Percentiles rank a stretch among this genome's conserved stretches.
These are phyloP conservation scores for Botryotinia calthae DNA, from an alignment of 2,329 filamentous ascomycete species.

Conservation along the genomic window DNA sequence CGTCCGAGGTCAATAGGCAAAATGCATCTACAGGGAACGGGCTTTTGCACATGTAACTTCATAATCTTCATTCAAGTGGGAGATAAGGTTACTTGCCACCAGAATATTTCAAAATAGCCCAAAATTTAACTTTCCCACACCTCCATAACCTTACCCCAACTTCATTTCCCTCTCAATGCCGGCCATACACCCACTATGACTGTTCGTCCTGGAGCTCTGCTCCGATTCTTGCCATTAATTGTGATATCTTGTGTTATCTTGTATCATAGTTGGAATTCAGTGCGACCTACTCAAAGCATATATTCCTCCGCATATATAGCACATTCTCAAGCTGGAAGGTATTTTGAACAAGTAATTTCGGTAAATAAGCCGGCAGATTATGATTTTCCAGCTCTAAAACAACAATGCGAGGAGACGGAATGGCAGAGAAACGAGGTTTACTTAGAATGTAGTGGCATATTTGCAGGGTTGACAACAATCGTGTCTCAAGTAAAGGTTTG, in stretches of 20 bases:
- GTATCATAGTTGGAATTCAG: constrained; percentile 6
- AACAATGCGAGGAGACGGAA: constrained; percentile 30
- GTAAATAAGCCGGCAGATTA: constrained; percentile 26
- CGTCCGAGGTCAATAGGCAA: not conserved
- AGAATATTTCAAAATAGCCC: not conserved
- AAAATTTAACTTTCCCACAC: not conserved
- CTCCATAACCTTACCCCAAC: not conserved
- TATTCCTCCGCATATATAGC: not conserved
- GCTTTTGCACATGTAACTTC: not conserved
- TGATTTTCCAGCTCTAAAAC: constrained; percentile 31
- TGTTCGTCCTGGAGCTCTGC: constrained; percentile 10
- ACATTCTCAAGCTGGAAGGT: constrained; percentile 22
- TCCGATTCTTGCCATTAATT: constrained; percentile 7
- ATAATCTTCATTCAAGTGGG: not conserved
- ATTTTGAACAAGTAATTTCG: constrained; percentile 40
- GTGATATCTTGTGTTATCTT: constrained; percentile 6
- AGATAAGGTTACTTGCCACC: not conserved
- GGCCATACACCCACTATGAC: constrained; percentile 4
- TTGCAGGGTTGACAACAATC: constrained; percentile 39
- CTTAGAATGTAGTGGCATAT: constrained; percentile 38
- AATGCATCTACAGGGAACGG: constrained; percentile 9
- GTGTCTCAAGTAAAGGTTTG: constrained; percentile 41
- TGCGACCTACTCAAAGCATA: not conserved
- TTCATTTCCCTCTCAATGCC: constrained; percentile 9
- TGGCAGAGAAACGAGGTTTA: constrained; percentile 36